A percentile compares a stretch with the other conserved stretches of the same genome.
Evolutionary conservation across 2,329 filamentous ascomycete species (phyloP).

Genomic region (Daldinia sp.): DNA sequence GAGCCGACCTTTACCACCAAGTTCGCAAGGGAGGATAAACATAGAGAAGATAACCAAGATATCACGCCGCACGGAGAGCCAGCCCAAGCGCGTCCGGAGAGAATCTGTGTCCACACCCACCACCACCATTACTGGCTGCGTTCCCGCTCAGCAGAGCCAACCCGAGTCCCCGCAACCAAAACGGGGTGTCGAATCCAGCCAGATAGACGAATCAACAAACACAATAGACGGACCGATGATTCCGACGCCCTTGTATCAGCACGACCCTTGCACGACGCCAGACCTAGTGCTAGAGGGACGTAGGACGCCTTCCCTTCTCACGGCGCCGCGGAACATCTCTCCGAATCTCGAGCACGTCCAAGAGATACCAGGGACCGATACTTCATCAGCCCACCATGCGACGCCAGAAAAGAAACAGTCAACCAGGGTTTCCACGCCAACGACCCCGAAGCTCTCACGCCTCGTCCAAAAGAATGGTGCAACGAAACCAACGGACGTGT

Average conservation of each 20-base stretch:
- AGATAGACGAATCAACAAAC: slow-evolving; percentile 6
- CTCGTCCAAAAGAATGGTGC: slow-evolving; percentile 18
- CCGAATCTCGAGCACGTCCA: slow-evolving; percentile 39
- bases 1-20: slow-evolving; percentile 16
- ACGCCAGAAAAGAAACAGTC: slow-evolving; percentile 22
- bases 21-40: slow-evolving; percentile 18
- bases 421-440: slow-evolving; percentile 26
- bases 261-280: slow-evolving; percentile 21
- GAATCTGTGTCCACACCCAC: slow-evolving; percentile 64
- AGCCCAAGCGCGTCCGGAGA: slow-evolving; percentile 23
- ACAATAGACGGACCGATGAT: slow-evolving; percentile 14
- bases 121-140: slow-evolving; percentile 69
- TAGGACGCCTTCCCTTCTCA: slow-evolving; percentile 41
- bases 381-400: slow-evolving; percentile 34
- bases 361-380: slow-evolving; percentile 42
- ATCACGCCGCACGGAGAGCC: slow-evolving; percentile 13
- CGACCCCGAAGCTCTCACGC: slow-evolving; percentile 16
- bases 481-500: neutral
- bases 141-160: slow-evolving; percentile 42
- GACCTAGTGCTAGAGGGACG: slow-evolving; percentile 12
- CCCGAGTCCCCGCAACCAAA: slow-evolving; percentile 7
- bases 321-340: slow-evolving; percentile 41
- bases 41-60: slow-evolving; percentile 7
- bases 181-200: slow-evolving; percentile 3
- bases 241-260: slow-evolving; percentile 14